Evolutionary conservation across 257 asterid genomes (phyloP), one percentile per base, ranked within the genome.

Genomic region (Nicotiana benthamiana): DNA sequence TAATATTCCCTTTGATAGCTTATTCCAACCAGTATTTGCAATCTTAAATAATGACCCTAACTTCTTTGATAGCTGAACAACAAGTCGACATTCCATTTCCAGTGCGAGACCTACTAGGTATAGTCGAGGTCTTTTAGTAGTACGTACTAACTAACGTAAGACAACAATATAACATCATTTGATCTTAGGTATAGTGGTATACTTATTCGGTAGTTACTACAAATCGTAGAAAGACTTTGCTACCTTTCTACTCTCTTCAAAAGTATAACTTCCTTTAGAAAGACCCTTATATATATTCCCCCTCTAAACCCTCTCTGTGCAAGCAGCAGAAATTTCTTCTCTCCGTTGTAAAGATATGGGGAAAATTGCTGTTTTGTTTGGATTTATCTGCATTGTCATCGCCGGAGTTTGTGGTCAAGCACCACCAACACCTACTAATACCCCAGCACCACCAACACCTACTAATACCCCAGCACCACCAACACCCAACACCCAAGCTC

Each of bases 351-450:
- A 27, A 17, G 74, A 91, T 93, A 92, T 93, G 97, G 91, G 16
- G 17, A 84, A 34, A 24, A 63, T 72, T 2, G 82, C 46, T 24
- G 34, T 81, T 18, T 54, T 82, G 75, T 18, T 82, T 2, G 97
- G 89, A 10, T 56, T 87, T 64, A 79, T 93, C 86, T 90, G 93
- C 94, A 77, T 92, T 72, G 54, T 75, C 83, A 74, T 84, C 36
- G 87, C 92, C 80, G 89, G 86, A 67, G 98, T 90, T 80, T 64
- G 60, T 1, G 97, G 85, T 2, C 98, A 93, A 85, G 85, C 92
- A 54, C 97, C 98, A 65, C 83, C 88, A 0, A 8, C 86, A n/a
- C n/a, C n/a, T n/a, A n/a, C n/a, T n/a, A n/a, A n/a, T n/a, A 70
- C n/a, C 36, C 77, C 46, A 27, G 78, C 78, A 6, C 79, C 40